These are phyloP conservation scores for Ophiostoma piceae DNA, from an alignment of 2,329 filamentous ascomycete species.

Conservation along the genomic window DNA sequence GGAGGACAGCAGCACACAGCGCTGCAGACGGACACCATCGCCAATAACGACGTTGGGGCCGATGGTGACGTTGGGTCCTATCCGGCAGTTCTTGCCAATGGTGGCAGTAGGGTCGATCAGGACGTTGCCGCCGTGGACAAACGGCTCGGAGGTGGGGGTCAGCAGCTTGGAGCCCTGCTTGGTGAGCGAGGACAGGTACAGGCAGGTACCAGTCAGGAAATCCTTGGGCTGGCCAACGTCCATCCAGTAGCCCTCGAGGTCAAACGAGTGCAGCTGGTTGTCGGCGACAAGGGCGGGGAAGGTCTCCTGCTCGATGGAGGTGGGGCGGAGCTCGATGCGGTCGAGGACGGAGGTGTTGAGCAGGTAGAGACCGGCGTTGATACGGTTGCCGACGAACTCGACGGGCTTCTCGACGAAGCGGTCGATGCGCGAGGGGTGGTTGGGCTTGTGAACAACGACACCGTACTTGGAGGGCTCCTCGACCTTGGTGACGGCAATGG, in stretches of 20 bases:
- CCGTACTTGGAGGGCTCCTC: slow-evolving; percentile 99
- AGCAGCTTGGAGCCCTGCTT: slow-evolving; percentile 87
- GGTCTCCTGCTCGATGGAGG: slow-evolving; percentile 97
- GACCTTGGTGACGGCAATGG: slow-evolving; percentile 97
- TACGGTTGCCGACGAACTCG: slow-evolving; percentile 96
- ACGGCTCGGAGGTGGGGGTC: slow-evolving; percentile 66
- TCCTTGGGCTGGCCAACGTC: slow-evolving; percentile 98
- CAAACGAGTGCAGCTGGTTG: slow-evolving; percentile 88
- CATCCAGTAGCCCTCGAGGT: slow-evolving; percentile 99
- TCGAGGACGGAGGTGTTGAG: slow-evolving; percentile 86
- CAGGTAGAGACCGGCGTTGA: slow-evolving; percentile 98
- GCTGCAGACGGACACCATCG: slow-evolving; percentile 88
- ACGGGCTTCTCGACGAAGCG: slow-evolving; percentile 99
- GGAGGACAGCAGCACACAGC: slow-evolving; percentile 81
- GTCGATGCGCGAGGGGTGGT: slow-evolving; percentile 86
- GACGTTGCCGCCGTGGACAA: slow-evolving; percentile 89
- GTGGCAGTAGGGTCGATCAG: slow-evolving; percentile 90
- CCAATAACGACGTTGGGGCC: slow-evolving; percentile 88
- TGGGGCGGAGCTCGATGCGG: slow-evolving; percentile 92
- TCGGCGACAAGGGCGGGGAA: slow-evolving; percentile 92
- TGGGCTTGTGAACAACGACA: slow-evolving; percentile 95
- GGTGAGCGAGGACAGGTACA: slow-evolving; percentile 87
- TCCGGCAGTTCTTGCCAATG: slow-evolving; percentile 97
- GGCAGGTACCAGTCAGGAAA: slow-evolving; percentile 90
- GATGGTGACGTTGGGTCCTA: slow-evolving; percentile 94